Conservation (phyloP, 2,329 filamentous ascomycete genomes). For the Bisporella sp. region DNA sequence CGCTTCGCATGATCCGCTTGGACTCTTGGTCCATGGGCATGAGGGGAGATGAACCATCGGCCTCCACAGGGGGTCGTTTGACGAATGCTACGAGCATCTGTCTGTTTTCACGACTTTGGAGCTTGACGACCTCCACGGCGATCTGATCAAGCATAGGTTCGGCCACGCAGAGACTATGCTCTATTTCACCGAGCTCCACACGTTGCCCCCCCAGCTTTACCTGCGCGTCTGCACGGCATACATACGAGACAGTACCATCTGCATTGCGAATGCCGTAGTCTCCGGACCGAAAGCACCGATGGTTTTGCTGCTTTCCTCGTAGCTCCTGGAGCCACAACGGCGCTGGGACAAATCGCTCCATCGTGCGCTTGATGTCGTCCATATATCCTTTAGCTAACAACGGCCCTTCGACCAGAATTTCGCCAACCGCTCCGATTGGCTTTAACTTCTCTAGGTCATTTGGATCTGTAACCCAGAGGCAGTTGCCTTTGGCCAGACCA, state of each 20-base stretch:
- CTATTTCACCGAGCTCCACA: neutral
- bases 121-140: neutral
- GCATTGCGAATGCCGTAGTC: neutral
- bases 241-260: neutral
- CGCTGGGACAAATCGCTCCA: neutral
- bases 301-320: neutral
- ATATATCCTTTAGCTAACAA: neutral
- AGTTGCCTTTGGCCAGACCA: neutral
- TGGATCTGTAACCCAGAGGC: neutral
- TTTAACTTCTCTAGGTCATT: neutral
- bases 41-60: neutral
- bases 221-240: neutral
- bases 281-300: neutral
- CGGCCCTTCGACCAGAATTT: neutral
- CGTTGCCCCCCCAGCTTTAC: neutral
- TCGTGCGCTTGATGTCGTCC: neutral
- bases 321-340: neutral
- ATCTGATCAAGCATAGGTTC: neutral
- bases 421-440: neutral
- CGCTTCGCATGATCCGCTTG: neutral
- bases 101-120: neutral
- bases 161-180: neutral
- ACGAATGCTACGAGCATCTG: neutral
- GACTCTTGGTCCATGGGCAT: neutral
- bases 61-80: neutral